Evolutionary conservation across 1,284 basidiomycete species (phyloP).

Genomic region (Leccinum colubrinum): DNA sequence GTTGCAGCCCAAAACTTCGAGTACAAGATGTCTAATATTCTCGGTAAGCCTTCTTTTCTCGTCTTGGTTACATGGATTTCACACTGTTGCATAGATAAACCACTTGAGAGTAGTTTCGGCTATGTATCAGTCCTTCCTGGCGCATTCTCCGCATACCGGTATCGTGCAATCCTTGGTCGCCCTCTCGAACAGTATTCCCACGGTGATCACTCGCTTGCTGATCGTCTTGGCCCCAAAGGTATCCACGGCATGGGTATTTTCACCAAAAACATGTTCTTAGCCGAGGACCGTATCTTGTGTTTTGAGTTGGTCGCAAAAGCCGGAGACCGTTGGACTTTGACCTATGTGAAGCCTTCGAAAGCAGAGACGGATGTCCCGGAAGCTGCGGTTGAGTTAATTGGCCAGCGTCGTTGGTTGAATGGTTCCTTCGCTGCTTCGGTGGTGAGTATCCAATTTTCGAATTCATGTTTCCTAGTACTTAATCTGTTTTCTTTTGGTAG

Average conservation of each 20-base stretch:
- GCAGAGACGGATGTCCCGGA: slow-evolving; percentile 96
- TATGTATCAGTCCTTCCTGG: slow-evolving; percentile 96
- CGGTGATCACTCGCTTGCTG: slow-evolving; percentile 93
- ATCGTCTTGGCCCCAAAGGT: slow-evolving; percentile 90
- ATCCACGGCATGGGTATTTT: slow-evolving; percentile 98
- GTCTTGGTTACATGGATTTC: slow-evolving; percentile 2
- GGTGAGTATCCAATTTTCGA: slow-evolving; percentile 43
- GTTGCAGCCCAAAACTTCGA: slow-evolving; percentile 98
- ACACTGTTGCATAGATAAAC: slow-evolving; percentile 62
- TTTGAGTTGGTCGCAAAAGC: slow-evolving; percentile 96
- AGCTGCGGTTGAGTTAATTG: slow-evolving; percentile 87
- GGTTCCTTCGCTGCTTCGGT: slow-evolving; percentile 97
- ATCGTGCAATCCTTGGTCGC: slow-evolving; percentile 85
- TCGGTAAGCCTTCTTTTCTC: slow-evolving; percentile 50
- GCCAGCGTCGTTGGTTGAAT: slow-evolving; percentile 96
- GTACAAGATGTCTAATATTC: slow-evolving; percentile 97
- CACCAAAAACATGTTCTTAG: slow-evolving; percentile 95
- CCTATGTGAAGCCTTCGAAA: slow-evolving; percentile 94
- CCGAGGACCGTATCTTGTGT: slow-evolving; percentile 94
- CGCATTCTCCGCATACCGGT: slow-evolving; percentile 95
- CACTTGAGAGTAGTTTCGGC: slow-evolving; percentile 92
- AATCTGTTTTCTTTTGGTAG: slow-evolving; percentile 34
- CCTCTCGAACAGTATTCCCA: slow-evolving; percentile 98
- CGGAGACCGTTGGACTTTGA: slow-evolving; percentile 83
- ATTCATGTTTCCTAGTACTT: not conserved